A percentile compares a stretch with the other conserved stretches of the same genome.
These are phyloP conservation scores for Alloteropsis angusta DNA, from an alignment of 202 grass and related monocot species.

Conservation along the genomic window DNA sequence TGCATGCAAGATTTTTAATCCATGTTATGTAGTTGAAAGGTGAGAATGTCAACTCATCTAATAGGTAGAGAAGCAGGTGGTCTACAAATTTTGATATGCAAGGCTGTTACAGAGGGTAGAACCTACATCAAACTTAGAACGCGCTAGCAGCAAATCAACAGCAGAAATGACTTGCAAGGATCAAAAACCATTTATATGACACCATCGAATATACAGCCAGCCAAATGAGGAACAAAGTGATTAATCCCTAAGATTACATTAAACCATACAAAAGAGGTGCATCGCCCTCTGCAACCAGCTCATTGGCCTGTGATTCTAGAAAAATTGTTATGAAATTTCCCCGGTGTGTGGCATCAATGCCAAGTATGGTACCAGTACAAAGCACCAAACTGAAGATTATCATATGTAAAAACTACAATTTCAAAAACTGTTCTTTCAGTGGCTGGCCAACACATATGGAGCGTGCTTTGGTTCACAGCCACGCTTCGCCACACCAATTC, in stretches of 20 bases:
- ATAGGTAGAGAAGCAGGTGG: neutral
- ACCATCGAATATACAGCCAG: neutral
- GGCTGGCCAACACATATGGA: neutral
- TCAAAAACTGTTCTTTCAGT: neutral
- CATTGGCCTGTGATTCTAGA: neutral
- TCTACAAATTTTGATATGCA: neutral
- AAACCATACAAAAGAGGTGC: neutral
- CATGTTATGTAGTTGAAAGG: neutral
- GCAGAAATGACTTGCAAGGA: neutral
- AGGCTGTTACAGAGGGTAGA: neutral
- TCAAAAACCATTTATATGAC: neutral
- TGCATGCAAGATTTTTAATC: neutral
- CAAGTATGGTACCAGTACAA: neutral
- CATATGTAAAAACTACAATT: too few relatives aligned
- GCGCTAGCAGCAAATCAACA: neutral
- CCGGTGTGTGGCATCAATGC: too few relatives aligned
- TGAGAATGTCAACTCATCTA: neutral
- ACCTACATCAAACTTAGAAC: neutral
- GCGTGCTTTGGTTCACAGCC: too few relatives aligned
- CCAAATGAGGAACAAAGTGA: neutral
- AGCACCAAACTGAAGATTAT: neutral
- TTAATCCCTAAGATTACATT: neutral
- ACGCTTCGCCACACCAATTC: too few relatives aligned
- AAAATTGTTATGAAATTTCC: neutral
- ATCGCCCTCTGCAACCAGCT: neutral